Evolutionary conservation across 2,329 filamentous ascomycete species (phyloP), one percentile per base, ranked within the genome.

Genomic region (Dactylellina cionopaga): DNA sequence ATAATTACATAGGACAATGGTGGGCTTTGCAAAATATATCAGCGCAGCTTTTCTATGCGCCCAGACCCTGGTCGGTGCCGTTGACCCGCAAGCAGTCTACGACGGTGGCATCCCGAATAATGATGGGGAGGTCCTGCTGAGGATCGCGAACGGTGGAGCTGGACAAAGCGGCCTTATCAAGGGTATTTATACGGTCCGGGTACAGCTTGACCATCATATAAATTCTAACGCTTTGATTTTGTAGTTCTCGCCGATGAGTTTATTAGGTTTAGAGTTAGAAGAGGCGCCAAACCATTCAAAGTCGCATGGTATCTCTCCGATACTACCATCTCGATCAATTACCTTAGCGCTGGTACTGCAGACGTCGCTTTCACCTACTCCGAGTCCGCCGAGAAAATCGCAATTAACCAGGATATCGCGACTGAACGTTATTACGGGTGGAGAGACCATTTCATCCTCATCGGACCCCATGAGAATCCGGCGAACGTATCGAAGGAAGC

Each of bases 311-410:
- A 82, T 55, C 80, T 80, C 43, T 81, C 80, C 33, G 83, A 84
- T 66, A 84, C 83, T 0, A 83, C 81, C 0, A 80, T 81, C 59
- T 81, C 79, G 17, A 84, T 84, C 74, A 79, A 82, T 58, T 80
- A 82, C 58, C 80, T 84, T 17, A 77, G 80, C 54, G 75, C 76
- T 1, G 79, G 80, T 13, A 78, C 78, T 22, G 77, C 81, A 22
- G 82, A 84, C 52, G 77, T 83, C 0, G 82, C 80, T 2, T 84
- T 84, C 55, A 84, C 83, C 0, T 84, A 84, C 77, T 80, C 79
- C 37, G 76, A 78, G 3, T 76, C 78, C 1, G 82, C 83, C 0
- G 83, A 84, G 75, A 71, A 80, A 13, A 80, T 83, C 31, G 83
- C 83, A 5, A 81, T 83, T 25, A 70, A 79, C 1, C 79, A 82